Conservation (phyloP, 768 basidiomycete genomes). For the Collybiopsis luxurians region DNA sequence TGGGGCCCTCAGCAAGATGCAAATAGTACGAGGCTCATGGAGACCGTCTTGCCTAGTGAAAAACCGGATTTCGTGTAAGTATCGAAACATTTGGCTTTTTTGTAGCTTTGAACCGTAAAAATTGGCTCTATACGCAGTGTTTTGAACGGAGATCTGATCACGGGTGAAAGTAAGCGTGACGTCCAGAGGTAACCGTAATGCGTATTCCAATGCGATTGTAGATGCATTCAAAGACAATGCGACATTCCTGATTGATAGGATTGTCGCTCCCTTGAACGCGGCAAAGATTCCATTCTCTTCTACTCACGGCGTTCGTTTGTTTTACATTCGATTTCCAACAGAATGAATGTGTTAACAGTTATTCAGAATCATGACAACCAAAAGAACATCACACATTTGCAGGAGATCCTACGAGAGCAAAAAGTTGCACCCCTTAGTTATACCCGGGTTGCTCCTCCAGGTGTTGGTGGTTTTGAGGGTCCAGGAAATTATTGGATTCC, state of each 20-base stretch:
- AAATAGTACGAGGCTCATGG: conserved; percentile 61
- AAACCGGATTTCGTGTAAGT: conserved; percentile 69
- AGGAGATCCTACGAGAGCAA: conserved; percentile 65
- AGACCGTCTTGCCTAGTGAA: conserved; percentile 52
- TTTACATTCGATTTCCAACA: not conserved
- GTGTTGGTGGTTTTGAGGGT: conserved; percentile 62
- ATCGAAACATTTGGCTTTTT: not conserved
- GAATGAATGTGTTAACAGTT: not conserved
- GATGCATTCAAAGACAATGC: conserved; percentile 69
- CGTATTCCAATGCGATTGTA: conserved; percentile 18
- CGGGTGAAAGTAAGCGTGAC: conserved; percentile 55
- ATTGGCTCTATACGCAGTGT: conserved; percentile 38
- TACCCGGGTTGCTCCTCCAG: conserved; percentile 55
- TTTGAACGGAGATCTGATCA: conserved; percentile 72
- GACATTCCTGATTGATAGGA: conserved; percentile 61
- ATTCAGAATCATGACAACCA: conserved; percentile 74
- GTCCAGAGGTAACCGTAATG: not conserved
- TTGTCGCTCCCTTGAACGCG: conserved; percentile 58
- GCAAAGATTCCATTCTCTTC: conserved; percentile 63
- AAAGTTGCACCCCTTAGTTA: conserved; percentile 57
- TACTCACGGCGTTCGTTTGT: conserved; percentile 57
- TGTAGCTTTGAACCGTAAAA: not conserved
- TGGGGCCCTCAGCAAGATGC: conserved; percentile 69
- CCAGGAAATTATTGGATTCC: conserved; percentile 81
- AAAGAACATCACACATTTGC: conserved; percentile 65